Percentiles rank a stretch among this genome's conserved stretches.
Conservation (phyloP, 192 early-diverging fungal genomes). For the Coemansia sp. region DNA sequence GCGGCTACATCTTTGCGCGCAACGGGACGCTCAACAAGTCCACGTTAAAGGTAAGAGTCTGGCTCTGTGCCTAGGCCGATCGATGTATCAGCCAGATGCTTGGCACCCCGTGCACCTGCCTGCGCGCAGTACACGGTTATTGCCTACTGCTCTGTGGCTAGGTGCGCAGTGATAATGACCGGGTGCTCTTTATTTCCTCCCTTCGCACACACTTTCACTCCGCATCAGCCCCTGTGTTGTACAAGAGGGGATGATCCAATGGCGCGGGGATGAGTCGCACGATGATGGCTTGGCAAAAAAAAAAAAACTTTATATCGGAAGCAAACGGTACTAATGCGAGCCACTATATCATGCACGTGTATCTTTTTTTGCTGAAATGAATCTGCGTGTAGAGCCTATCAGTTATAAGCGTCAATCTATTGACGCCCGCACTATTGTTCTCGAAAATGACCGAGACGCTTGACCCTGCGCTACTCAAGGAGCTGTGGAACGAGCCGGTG, state of each 20-base stretch:
- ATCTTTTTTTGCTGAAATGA: slow-evolving; percentile 1
- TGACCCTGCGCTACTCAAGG: slow-evolving; percentile 60
- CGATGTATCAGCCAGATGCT: background rate
- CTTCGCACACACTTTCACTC: background rate
- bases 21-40: slow-evolving; percentile 51
- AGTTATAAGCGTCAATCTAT: slow-evolving; percentile 67
- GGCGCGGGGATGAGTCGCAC: background rate
- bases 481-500: slow-evolving; percentile 72
- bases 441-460: slow-evolving; percentile 72
- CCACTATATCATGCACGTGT: slow-evolving; percentile 1
- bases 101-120: background rate
- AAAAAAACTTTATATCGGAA: background rate
- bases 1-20: slow-evolving; percentile 51
- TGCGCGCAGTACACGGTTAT: background rate
- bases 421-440: slow-evolving; percentile 76
- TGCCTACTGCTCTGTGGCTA: background rate
- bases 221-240: background rate
- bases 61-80: background rate
- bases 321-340: background rate
- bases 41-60: slow-evolving; percentile 50
- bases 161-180: background rate
- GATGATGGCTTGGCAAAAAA: background rate
- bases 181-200: background rate
- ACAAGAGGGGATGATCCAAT: background rate
- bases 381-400: slow-evolving; percentile 43